Percentiles rank a stretch among this genome's conserved stretches.
These are phyloP conservation scores for Plasmopara halstedii DNA, from an alignment of 352 stramenopile species.

Conservation along the genomic window DNA sequence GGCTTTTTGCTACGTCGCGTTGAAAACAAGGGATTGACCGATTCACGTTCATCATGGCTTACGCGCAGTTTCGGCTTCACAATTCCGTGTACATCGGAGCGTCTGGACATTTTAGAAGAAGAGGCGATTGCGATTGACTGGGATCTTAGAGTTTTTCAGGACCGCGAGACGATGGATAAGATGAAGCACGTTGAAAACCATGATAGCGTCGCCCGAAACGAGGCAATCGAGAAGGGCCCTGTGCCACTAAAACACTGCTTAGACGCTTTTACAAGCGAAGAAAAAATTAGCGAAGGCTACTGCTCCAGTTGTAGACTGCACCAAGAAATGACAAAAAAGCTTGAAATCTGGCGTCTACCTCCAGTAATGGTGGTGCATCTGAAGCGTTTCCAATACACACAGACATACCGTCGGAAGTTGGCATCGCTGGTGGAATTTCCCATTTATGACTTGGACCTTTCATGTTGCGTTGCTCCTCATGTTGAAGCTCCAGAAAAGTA, in stretches of 20 bases:
- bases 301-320: constrained; percentile 95
- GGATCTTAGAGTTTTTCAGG: constrained; percentile 78
- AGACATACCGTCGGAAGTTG: constrained; percentile 84
- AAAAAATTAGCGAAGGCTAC: constrained; percentile 91
- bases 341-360: constrained; percentile 95
- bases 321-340: constrained; percentile 97
- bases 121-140: constrained; percentile 85
- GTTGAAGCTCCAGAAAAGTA: constrained; percentile 76
- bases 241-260: constrained; percentile 75
- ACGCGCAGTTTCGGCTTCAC: constrained; percentile 73
- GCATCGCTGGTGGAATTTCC: constrained; percentile 94
- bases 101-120: constrained; percentile 76
- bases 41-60: constrained; percentile 71
- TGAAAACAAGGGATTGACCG: constrained; percentile 76
- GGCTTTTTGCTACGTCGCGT: constrained; percentile 77
- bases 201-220: constrained; percentile 73
- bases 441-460: constrained; percentile 92
- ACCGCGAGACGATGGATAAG: constrained; percentile 73
- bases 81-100: constrained; percentile 69
- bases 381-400: constrained; percentile 98
- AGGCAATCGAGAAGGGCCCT: constrained; percentile 84
- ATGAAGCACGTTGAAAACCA: constrained; percentile 83
- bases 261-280: constrained; percentile 78
- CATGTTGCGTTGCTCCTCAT: constrained; percentile 80
- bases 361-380: constrained; percentile 98